Percentiles rank a stretch among this genome's conserved stretches.
Evolutionary conservation across 1,284 basidiomycete genomes (phyloP).

Genomic region (Heterobasidion parviporum): DNA sequence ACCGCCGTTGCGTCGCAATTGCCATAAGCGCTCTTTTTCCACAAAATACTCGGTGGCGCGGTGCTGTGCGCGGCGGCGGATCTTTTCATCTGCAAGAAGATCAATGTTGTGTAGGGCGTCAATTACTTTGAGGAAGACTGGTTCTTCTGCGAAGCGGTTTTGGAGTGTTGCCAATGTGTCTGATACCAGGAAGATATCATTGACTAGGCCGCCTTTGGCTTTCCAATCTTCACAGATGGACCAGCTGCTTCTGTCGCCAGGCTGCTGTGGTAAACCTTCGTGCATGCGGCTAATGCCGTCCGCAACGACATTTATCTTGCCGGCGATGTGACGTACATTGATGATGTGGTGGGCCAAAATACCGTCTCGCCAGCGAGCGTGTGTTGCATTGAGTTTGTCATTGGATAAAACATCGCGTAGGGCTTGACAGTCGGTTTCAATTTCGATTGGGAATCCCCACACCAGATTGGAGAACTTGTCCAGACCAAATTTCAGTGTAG

Average conservation of each 20-base stretch:
- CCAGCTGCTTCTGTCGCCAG: slow-evolving; percentile 24
- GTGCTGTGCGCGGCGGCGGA: slow-evolving; percentile 16
- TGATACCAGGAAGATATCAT: slow-evolving; percentile 18
- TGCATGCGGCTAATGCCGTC: neutral
- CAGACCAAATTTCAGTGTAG: neutral
- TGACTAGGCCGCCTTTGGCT: slow-evolving; percentile 15
- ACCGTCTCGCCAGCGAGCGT: neutral
- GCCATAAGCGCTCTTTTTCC: slow-evolving; percentile 24
- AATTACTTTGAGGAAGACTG: slow-evolving; percentile 8
- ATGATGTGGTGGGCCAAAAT: neutral
- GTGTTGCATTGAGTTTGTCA: neutral
- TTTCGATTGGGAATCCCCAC: neutral
- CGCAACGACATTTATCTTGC: neutral
- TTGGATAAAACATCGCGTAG: neutral
- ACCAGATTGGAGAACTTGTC: neutral
- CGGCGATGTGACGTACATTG: neutral
- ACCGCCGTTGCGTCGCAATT: slow-evolving; percentile 6
- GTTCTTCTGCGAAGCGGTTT: slow-evolving; percentile 15
- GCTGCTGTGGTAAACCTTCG: neutral
- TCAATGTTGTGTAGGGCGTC: slow-evolving; percentile 13
- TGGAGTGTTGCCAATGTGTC: slow-evolving; percentile 10
- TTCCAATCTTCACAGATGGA: slow-evolving; percentile 24
- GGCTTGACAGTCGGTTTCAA: neutral
- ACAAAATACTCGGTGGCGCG: slow-evolving; percentile 21
- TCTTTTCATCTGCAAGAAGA: neutral